phyloP scores from a whole-genome alignment of 164 flowering plant genomes.

The Brasenia schreberi region DNA sequence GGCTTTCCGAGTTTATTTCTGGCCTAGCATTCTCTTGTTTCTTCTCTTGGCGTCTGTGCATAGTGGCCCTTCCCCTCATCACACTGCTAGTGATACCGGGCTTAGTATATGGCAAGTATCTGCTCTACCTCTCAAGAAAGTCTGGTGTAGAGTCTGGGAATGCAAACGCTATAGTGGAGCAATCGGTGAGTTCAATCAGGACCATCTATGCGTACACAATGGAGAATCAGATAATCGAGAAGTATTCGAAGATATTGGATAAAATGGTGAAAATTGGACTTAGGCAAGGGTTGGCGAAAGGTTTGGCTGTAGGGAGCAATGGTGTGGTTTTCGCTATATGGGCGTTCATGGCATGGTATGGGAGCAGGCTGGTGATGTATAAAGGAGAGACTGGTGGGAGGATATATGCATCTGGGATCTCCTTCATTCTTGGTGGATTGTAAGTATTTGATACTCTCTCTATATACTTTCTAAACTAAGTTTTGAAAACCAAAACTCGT shows the following conservation, averaged over 20 bases:
- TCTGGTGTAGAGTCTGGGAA: conserved; percentile 46
- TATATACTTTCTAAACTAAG: too few species aligned
- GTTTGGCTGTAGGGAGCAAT: conserved; percentile 80
- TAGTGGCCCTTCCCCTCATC: conserved; percentile 61
- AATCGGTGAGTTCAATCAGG: conserved; percentile 71
- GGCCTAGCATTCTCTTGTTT: conserved; percentile 63
- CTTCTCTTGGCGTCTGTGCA: conserved; percentile 78
- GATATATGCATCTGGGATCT: conserved; percentile 68
- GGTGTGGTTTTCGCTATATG: conserved; percentile 77
- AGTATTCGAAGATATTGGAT: conserved; percentile 37
- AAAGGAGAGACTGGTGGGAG: conserved; percentile 81
- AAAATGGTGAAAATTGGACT: conserved; percentile 53
- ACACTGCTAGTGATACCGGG: conserved; percentile 72
- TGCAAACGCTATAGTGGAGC: conserved; percentile 66
- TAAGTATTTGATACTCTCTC: conserved; percentile 37
- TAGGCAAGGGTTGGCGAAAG: conserved; percentile 77
- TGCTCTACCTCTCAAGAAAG: conserved; percentile 39
- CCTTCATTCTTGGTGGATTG: conserved; percentile 74
- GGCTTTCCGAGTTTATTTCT: conserved; percentile 57
- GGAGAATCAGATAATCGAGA: conserved; percentile 41
- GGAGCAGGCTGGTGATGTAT: conserved; percentile 67
- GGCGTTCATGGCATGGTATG: conserved; percentile 91
- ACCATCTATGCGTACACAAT: conserved; percentile 75
- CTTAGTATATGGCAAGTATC: conserved; percentile 64
- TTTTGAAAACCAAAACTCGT: too few species aligned